Evolutionary conservation across 345 rosid species (phyloP), one percentile per base, ranked within the genome.

Genomic region (Lumnitzera racemosa): DNA sequence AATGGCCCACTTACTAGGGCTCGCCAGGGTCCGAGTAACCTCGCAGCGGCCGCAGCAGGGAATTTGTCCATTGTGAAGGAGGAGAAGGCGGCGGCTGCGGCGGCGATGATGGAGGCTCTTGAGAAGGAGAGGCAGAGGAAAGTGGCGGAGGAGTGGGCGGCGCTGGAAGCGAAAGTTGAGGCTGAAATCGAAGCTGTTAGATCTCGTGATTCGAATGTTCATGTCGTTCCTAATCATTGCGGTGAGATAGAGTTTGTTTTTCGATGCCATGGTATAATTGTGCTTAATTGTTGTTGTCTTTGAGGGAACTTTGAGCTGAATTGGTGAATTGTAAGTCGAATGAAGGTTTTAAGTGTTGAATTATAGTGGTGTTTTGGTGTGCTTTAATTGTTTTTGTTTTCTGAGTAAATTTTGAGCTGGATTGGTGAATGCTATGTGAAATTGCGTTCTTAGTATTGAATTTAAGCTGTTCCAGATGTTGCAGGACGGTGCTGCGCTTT

Each of bases 1-100:
- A 78, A 82, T 71, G 99, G 99, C 0, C 99, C 99, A 9, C 66
- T 95, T 67, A 95, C 99, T 10, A 82, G 99, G 74, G 96, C 94
- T 61, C 90, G 97, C 47, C 95, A 89, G 58, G 80, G 76, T 3
- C 99, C 99, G 1, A 68, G 67, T 65, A 80, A 47, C 69, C 66
- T 63, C 23, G 36, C 74, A 47, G 59, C 70, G 4, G 31, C 70
- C 2, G 67, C 67, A 36, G 23, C 20, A 12, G 46, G 49, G 14
- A 17, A 25, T 67, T 48, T 36, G 5, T 67, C 65, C 13, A 78
- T 72, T 41, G 56, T 66, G 78, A 56, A 65, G 17, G 80, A 78
- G 58, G 63, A 61, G 56, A 53, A 63, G 67, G 51, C 49, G 31
- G 43, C 43, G 25, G 47, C 25, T 16, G 17, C 51, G 50, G 57